Conservation (phyloP, 2,329 filamentous ascomycete species). For the Didymella arachidicola region DNA sequence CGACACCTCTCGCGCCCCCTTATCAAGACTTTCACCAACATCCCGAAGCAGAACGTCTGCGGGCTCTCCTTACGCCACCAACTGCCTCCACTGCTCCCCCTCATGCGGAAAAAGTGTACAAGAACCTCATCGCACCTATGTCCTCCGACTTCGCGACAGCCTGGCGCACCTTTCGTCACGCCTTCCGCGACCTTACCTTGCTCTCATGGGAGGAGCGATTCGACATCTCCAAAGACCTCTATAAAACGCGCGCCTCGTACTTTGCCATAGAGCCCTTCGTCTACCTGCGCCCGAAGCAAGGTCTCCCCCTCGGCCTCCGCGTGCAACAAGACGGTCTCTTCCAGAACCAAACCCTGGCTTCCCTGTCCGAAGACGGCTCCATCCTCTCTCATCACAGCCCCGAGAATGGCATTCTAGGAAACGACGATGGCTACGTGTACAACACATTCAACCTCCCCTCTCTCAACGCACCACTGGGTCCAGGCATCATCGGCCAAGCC, state of each 20-base stretch:
- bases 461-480: constrained; percentile 13
- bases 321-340: constrained; percentile 15
- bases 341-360: constrained; percentile 7
- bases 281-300: constrained; percentile 31
- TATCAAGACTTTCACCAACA: constrained; percentile 6
- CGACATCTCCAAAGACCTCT: constrained; percentile 27
- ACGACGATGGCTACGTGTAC: constrained; percentile 20
- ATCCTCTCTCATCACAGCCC: not conserved
- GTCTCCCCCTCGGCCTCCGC: constrained; percentile 25
- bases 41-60: constrained; percentile 24
- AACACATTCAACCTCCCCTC: constrained; percentile 23
- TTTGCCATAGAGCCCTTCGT: constrained; percentile 39
- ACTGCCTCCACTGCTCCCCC: not conserved
- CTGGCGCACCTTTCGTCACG: constrained; percentile 48
- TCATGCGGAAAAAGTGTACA: constrained; percentile 19
- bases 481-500: constrained; percentile 17
- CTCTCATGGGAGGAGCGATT: constrained; percentile 54
- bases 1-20: constrained; percentile 23
- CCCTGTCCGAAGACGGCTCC: not conserved
- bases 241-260: constrained; percentile 29
- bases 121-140: constrained; percentile 39
- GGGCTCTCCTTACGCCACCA: constrained; percentile 20
- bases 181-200: constrained; percentile 52
- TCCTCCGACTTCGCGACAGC: constrained; percentile 45
- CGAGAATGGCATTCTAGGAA: not conserved